phyloP scores from a whole-genome alignment of 78 protist species.

The Dictyostelium purpureum region DNA sequence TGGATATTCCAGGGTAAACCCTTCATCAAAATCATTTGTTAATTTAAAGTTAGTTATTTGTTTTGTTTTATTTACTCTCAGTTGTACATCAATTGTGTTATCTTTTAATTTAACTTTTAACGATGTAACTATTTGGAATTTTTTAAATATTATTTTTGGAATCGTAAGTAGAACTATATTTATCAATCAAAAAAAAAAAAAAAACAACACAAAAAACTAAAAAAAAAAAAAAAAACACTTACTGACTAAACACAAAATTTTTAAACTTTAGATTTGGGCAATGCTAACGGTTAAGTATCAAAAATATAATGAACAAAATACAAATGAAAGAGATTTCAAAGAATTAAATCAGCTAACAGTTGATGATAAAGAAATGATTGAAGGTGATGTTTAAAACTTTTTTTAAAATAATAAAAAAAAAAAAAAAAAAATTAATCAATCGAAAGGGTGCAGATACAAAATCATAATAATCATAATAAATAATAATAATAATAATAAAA shows the following conservation, averaged over 20 bases:
- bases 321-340: not conserved
- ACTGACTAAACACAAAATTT: too few relatives aligned
- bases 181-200: too few relatives aligned
- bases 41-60: slow-evolving; percentile 18
- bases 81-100: slow-evolving; percentile 9
- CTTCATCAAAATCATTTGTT: not conserved
- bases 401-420: too few relatives aligned
- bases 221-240: not conserved
- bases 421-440: not conserved
- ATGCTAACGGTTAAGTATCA: slow-evolving; percentile 29
- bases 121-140: not conserved
- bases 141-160: slow-evolving; percentile 20
- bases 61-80: not conserved
- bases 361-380: not conserved
- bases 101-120: not conserved
- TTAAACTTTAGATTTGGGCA: slow-evolving; percentile 28
- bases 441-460: too few relatives aligned
- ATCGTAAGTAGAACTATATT: not conserved
- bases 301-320: slow-evolving; percentile 30
- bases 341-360: not conserved
- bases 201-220: too few relatives aligned
- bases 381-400: too few relatives aligned
- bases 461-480: not conserved
- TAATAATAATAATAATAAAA: too few relatives aligned
- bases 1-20: slow-evolving; percentile 15